Base-by-base conservation (phyloP, 2,329 filamentous ascomycete genomes). In the Ophiostoma angusticollis region DNA sequence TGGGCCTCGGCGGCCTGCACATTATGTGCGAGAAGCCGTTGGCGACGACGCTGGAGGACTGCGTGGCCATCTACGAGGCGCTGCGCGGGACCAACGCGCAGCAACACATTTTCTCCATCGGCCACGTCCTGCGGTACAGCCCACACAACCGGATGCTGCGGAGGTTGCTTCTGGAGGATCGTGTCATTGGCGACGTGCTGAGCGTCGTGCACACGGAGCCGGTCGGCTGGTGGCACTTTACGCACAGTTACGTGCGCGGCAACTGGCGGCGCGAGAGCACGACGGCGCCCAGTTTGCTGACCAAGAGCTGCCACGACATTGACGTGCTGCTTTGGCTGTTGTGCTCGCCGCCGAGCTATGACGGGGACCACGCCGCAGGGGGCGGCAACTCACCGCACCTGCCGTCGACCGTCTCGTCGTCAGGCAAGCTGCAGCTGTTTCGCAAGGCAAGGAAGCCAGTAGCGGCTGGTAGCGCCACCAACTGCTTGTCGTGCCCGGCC, bases 21-120 rank as follows among this genome's bases (percentile, higher is more conserved):
- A 76, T 96, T 47, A 83, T 95, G 68, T 93, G 86, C 56, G 91
- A 98, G 66, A 98, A 98, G 61, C 91, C 91, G 3, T 63, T 98
- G 39, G 84, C 86, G 0, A 85, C 84, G 17, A 80, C 74, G 0
- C 63, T 96, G 21, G 58, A 68, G 14, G 85, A 91, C 50, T 95
- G 86, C 54, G 63, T 94, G 25, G 67, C 65, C 31, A 89, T 93
- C 51, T 84, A 77, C 56, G 61, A 61, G 35, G 68, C 77, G 1
- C 55, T 84, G 46, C 54, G 59, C 12, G 22, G 28, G 13, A 6
- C 49, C 50, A 25, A 41, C 52, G 49, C 51, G 41, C 33, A 33
- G 27, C 27, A 16, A 19, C 28, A 29, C 4, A 67, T 96, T 30
- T 93, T 96, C 57, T 86, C 84, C 1, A 85, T 96, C 41, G 89